Base-by-base conservation (phyloP, 1,139 yeast species). In the Taiozyma sp. region DNA sequence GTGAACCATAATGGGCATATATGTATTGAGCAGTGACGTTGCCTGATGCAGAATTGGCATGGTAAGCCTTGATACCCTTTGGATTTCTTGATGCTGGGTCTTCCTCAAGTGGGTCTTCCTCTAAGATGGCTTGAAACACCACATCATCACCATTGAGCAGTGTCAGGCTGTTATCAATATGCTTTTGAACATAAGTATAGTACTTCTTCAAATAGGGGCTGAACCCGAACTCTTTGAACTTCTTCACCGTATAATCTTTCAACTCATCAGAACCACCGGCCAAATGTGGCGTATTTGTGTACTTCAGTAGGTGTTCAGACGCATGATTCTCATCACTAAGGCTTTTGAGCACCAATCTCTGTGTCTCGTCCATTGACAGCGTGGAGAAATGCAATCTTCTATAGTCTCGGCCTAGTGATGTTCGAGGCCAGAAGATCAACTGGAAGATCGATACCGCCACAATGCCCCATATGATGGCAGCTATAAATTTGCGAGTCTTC, bases 401-500 rank as follows among this genome's bases (percentile, higher is more conserved):
- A 65, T 88, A 82, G 67, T 92, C 98, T 56, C 97, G 74, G 49
- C 87, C 82, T 22, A 90, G 71, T 2, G 97, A 88, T 1, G 98
- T 90, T 53, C 97, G 70, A 2, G 97, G 97, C 30, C 91, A 73
- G 64, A 92, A 92, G 1, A 88, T 81, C 48, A 90, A 72, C 14
- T 60, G 51, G 49, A 58, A 62, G 13, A 61, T 54, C 8, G 52
- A 50, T 12, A 57, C 48, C 1, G 64, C 64, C 24, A 60, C 45
- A 7, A 59, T 8, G 1, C 60, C 64, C 64, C 65, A 61, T 2
- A 59, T 43, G 4, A 58, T 28, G 6, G 59, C 55, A 1, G 65
- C 64, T 4, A 56, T 48, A 48, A 60, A 57, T 14, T 57, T 51
- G 41, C 48, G 43, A 5, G 59, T 56, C 7, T 56, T 49, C 22